Base-by-base conservation (phyloP, 345 rosid species). In the Eucalyptus erythrocorys region DNA sequence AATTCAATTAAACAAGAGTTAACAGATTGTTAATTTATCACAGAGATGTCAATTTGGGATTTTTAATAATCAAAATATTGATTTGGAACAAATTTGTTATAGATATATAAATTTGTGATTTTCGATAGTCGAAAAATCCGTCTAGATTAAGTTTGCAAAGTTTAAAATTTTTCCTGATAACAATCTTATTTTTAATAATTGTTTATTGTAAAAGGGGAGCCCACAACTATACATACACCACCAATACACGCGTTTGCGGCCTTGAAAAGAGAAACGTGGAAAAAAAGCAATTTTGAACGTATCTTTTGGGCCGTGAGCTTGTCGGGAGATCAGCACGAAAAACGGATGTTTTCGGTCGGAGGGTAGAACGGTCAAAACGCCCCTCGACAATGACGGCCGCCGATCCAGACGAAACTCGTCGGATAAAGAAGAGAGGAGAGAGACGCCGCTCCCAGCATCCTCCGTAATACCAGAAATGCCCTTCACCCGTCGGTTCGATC, bases 151-250 rank as follows among this genome's bases (percentile, higher is more conserved):
- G 0, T 49, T 15, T 49, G 51, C 4, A 50, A 17, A 49, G 8
- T 6, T 50, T 50, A 50, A 50, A 22, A 19, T 51, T 51, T 19
- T 51, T 3, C 5, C 4, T 19, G 5, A 51, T 51, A 51, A 7
- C 0, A 51, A 51, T 51, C 2, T 51, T 64, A n/a, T 7, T 15
- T 64, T n/a, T 10, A 15, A 64, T 64, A 64, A 68, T 71, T 71
- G 26, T 19, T 19, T 45, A 71, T 37, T 21, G 80, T 26, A 1
- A 10, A 68, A 68, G 42, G 21, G 80, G 24, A 68, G 12, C 24
- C 80, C 43, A 19, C 80, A 17, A 0, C 80, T 34, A 34, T 0
- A 17, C 43, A 0, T 34, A 9, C 43, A 0, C 26, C 80, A 17
- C 26, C 80, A 17, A 32, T 34, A 17, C 80, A 17, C 43, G 80